These are phyloP conservation scores for Nicotiana benthamiana DNA, from an alignment of 257 asterid genomes.

Conservation along the genomic window DNA sequence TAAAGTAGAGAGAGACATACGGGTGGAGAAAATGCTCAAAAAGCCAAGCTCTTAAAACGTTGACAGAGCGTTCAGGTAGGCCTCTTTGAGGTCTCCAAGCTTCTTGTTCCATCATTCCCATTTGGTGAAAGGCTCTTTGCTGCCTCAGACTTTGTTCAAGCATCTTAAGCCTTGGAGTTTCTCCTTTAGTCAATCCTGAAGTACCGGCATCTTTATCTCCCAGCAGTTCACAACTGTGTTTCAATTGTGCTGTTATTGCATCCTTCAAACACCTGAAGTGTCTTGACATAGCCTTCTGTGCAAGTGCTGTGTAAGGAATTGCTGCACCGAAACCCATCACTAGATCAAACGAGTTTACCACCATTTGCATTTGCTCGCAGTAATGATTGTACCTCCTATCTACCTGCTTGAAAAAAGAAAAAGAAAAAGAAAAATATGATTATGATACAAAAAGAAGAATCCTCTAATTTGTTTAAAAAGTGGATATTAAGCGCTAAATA, in stretches of 20 bases:
- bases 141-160: constrained; percentile 83
- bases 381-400: constrained; percentile 87
- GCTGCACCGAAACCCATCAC: constrained; percentile 99
- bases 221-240: constrained; percentile 57
- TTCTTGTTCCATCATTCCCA: constrained; percentile 98
- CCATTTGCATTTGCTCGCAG: constrained; percentile 98
- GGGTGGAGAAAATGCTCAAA: constrained; percentile 97
- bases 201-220: constrained; percentile 78
- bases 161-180: constrained; percentile 77
- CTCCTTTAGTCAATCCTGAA: constrained; percentile 84
- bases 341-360: constrained; percentile 88
- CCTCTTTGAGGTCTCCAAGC: constrained; percentile 99
- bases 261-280: constrained; percentile 89
- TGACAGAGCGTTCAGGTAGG: constrained; percentile 91
- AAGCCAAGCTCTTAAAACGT: constrained; percentile 93
- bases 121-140: constrained; percentile 79
- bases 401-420: constrained; percentile 38
- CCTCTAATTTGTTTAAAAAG: too few species aligned
- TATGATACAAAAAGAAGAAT: not conserved
- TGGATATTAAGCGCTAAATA: too few species aligned
- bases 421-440: not conserved
- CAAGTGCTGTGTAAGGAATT: constrained; percentile 73
- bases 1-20: constrained; percentile 37
- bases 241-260: constrained; percentile 65
- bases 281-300: constrained; percentile 93